Base-by-base conservation (phyloP, 805 yeast genomes). In the Jamesozyma piceae region DNA sequence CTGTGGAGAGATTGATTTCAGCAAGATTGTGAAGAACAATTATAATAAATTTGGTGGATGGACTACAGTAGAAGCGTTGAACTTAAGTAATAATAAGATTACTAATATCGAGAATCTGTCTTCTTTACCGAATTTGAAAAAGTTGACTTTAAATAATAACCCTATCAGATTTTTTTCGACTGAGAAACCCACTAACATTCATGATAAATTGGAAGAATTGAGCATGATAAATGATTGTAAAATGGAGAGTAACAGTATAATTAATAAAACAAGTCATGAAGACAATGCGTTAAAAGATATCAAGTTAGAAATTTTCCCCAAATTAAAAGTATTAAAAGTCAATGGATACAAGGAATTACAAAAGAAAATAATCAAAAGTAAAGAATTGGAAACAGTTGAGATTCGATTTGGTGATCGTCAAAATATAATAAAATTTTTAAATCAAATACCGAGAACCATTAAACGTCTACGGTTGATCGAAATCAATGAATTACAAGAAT, bases 1-100 rank as follows among this genome's bases (percentile, higher is more conserved):
- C 21, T 37, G 34, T 15, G 63, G 62, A 2, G 38, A 43, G 9
- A 39, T 60, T 5, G 57, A 60, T 42, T 57, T 58, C 39, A 50
- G 46, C n/a, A 49, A 48, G 19, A 41, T 48, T 20, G 37, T 43
- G 11, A 31, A 43, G 20, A 48, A 46, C 18, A 34, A 42, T n/a
- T 38, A 41, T 11, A 37, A 24, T 26, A 37, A 40, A 17, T 13
- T 41, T n/a, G 45, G 37, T 33, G 47, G 53, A 24, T 52, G 61
- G 62, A 15, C 41, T 20, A 38, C 47, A 10, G 35, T 60, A 8
- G 47, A 52, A 28, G 51, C 48, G 18, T 47, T 60, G n/a, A 48
- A 58, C 39, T 45, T 60, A 15, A 39, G 52, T 28, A 42, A 44
- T 37, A 60, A 60, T 40, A 35, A 42, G 10, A 55, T 60, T 18